phyloP scores from a whole-genome alignment of 2,329 filamentous ascomycete species.

The Ilyonectria mors-panacis region DNA sequence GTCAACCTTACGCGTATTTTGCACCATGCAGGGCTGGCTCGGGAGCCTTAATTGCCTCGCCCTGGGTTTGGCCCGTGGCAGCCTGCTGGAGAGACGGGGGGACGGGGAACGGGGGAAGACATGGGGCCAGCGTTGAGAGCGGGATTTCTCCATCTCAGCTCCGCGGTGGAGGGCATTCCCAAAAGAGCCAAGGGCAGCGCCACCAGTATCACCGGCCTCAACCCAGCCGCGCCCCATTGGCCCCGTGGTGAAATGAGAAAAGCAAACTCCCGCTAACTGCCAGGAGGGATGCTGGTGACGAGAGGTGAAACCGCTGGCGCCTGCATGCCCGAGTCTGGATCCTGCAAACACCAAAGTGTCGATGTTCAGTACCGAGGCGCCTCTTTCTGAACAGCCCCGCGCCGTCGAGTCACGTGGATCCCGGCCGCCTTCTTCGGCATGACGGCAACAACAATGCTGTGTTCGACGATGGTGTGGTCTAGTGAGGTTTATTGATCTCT shows the following conservation, averaged over 20 bases:
- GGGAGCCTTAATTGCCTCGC: neutral
- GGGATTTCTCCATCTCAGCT: constrained; percentile 19
- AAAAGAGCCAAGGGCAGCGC: constrained; percentile 39
- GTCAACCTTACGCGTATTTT: neutral
- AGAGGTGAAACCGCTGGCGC: constrained; percentile 24
- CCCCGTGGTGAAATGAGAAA: constrained; percentile 37
- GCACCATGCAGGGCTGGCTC: constrained; percentile 3
- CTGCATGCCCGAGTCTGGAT: constrained; percentile 3
- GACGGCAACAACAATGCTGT: neutral
- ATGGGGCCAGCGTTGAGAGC: constrained; percentile 11
- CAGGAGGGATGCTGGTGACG: neutral
- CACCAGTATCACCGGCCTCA: constrained; percentile 33
- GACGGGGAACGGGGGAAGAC: neutral
- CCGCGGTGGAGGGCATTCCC: constrained; percentile 23
- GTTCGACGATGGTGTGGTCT: too few species aligned
- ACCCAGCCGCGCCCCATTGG: constrained; percentile 36
- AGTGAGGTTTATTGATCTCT: too few species aligned
- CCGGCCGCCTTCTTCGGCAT: neutral
- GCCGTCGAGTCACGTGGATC: neutral
- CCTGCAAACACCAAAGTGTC: neutral
- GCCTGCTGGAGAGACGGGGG: neutral
- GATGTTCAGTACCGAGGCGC: neutral
- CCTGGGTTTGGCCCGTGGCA: neutral
- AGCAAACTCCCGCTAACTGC: constrained; percentile 18
- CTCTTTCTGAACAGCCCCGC: neutral